phyloP scores from a whole-genome alignment of 768 basidiomycete species.

The Lanmaoa pseudosensibilis region DNA sequence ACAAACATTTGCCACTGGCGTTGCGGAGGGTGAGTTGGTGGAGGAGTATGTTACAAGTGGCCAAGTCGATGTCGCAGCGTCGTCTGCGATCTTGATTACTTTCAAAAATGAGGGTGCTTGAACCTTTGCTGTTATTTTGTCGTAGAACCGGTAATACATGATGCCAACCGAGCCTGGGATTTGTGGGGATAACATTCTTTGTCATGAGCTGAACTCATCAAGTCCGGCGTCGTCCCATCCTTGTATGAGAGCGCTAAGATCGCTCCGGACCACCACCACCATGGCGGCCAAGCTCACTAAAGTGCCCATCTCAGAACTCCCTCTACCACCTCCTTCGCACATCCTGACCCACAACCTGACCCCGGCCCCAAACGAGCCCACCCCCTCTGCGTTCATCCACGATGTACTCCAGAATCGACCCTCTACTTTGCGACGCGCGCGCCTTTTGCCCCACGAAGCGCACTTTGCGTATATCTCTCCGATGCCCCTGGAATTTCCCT shows the following conservation, averaged over 20 bases:
- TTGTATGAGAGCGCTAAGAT: conserved; percentile 21
- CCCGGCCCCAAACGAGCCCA: conserved; percentile 58
- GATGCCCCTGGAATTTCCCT: conserved; percentile 81
- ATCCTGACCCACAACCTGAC: conserved; percentile 51
- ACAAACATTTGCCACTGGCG: conserved; percentile 43
- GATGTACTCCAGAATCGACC: conserved; percentile 51
- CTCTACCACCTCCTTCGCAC: conserved; percentile 44
- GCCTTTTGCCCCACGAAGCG: conserved; percentile 52
- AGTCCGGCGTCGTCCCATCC: not conserved
- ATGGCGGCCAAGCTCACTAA: conserved; percentile 25
- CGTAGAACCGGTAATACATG: not conserved
- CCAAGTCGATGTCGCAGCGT: conserved; percentile 37
- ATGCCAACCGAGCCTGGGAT: no score
- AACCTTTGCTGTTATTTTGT: not conserved
- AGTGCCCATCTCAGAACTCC: conserved; percentile 45
- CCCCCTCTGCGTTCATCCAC: conserved; percentile 50
- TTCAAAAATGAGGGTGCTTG: not conserved
- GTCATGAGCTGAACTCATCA: no score
- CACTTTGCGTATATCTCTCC: conserved; percentile 87
- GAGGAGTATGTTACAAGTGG: conserved; percentile 41
- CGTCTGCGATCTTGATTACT: conserved; percentile 38
- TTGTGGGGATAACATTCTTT: no score
- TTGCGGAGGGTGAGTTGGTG: conserved; percentile 37
- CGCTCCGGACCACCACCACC: conserved; percentile 7
- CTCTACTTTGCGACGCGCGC: conserved; percentile 68